Percentiles rank a stretch among this genome's conserved stretches.
Conservation (phyloP, 257 asterid species). For the Rehmannia glutinosa region DNA sequence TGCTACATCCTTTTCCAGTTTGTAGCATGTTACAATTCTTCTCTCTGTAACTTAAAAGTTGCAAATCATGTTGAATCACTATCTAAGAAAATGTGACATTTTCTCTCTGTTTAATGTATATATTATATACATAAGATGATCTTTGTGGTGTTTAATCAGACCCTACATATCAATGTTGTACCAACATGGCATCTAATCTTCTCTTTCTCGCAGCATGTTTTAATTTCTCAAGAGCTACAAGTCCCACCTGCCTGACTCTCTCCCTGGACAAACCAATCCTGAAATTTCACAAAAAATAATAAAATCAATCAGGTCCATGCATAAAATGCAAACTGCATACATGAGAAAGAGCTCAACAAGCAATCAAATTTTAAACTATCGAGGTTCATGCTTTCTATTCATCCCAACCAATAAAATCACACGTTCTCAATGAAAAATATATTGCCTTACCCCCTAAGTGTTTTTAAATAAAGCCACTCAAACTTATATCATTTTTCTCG, state of each 20-base stretch:
- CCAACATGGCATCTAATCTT: constrained; percentile 72
- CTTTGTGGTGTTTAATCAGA: background rate
- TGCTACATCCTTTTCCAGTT: background rate
- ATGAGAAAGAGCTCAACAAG: too few species aligned
- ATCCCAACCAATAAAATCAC: too few species aligned
- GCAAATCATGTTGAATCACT: constrained; percentile 3
- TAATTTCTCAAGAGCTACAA: constrained; percentile 88
- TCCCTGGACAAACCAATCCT: constrained; percentile 97
- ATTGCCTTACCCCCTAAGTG: too few species aligned
- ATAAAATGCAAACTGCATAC: too few species aligned
- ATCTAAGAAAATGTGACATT: constrained; percentile 16
- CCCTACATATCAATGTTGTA: constrained; percentile 33
- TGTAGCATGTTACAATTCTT: constrained; percentile 1
- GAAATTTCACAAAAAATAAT: constrained; percentile 21
- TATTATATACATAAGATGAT: constrained; percentile 35
- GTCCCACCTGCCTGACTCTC: constrained; percentile 97
- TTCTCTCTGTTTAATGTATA: constrained; percentile 23
- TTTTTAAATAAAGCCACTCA: too few species aligned
- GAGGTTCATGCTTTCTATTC: too few species aligned
- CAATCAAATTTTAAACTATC: too few species aligned
- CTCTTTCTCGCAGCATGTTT: constrained; percentile 80
- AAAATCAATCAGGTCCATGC: background rate
- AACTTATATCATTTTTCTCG: too few species aligned
- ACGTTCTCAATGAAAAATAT: too few species aligned
- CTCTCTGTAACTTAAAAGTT: background rate